Conservation (phyloP, 768 basidiomycete species). For the Leccinellum rugosiceps region DNA sequence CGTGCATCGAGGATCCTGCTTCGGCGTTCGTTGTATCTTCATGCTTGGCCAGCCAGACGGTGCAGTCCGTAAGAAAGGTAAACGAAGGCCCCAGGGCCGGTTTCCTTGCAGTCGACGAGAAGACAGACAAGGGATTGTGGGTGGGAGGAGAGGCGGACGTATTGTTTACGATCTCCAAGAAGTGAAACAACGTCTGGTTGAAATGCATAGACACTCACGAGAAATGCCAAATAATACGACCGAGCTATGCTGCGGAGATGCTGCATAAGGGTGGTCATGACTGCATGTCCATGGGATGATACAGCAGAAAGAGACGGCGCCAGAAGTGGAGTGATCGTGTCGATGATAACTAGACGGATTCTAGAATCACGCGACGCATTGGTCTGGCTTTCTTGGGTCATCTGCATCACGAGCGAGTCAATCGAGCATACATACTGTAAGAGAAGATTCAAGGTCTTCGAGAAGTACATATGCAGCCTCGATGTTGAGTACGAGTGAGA, state of each 20-base stretch:
- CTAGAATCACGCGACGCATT: conserved; percentile 7
- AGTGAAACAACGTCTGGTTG: not conserved
- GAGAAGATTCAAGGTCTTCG: conserved; percentile 36
- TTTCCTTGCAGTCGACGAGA: conserved; percentile 44
- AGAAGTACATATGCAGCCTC: conserved; percentile 52
- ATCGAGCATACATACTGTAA: conserved; percentile 24
- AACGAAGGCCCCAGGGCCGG: conserved; percentile 79
- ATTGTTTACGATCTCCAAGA: conserved; percentile 57
- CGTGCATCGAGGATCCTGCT: conserved; percentile 24
- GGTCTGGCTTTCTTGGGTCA: conserved; percentile 9
- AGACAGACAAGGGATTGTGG: conserved; percentile 33
- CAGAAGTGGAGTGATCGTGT: conserved; percentile 61
- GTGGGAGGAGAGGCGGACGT: conserved; percentile 38
- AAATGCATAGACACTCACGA: conserved; percentile 43
- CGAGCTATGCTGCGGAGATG: conserved; percentile 53
- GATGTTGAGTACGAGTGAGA: conserved; percentile 57
- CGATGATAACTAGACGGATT: conserved; percentile 56
- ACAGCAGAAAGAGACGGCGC: conserved; percentile 59
- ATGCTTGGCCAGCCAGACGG: conserved; percentile 59
- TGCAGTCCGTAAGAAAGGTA: conserved; percentile 66
- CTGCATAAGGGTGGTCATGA: conserved; percentile 70
- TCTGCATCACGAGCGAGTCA: not conserved
- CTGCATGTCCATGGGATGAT: conserved; percentile 72
- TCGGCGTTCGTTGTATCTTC: conserved; percentile 13
- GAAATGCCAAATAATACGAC: conserved; percentile 41